A percentile compares a stretch with the other conserved stretches of the same genome.
phyloP scores from a whole-genome alignment of 306 rosid genomes.

The Trichosanthes cucumerina region DNA sequence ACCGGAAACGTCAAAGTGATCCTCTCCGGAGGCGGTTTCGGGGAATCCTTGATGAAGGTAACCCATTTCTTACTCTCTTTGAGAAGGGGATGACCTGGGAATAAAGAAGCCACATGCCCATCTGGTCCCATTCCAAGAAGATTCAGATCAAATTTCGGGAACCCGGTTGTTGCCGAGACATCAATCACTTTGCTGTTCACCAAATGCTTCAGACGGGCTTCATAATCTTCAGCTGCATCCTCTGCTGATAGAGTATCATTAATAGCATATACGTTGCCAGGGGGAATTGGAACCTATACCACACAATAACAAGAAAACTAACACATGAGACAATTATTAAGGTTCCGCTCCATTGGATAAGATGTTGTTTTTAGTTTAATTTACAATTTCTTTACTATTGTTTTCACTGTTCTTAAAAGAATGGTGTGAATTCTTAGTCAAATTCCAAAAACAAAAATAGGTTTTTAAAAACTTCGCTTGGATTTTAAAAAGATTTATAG shows the following conservation, averaged over 20 bases:
- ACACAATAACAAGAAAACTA: slow-evolving; percentile 1
- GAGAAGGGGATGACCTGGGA: slow-evolving; percentile 84
- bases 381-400: no score
- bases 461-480: no score
- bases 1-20: slow-evolving; percentile 84
- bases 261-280: slow-evolving; percentile 58
- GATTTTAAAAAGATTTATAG: no score
- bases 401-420: no score
- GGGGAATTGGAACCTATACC: slow-evolving; percentile 56
- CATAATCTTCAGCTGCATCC: slow-evolving; percentile 92
- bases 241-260: slow-evolving; percentile 72
- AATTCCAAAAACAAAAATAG: no score
- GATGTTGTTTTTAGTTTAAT: no score
- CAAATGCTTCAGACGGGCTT: slow-evolving; percentile 51
- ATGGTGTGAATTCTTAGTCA: no score
- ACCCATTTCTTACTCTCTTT: slow-evolving; percentile 78
- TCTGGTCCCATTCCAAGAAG: slow-evolving; percentile 99
- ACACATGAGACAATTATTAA: not conserved
- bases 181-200: slow-evolving; percentile 35
- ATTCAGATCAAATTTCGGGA: slow-evolving; percentile 87
- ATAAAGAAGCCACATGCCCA: slow-evolving; percentile 90
- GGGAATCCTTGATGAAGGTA: slow-evolving; percentile 67
- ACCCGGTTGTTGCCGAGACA: slow-evolving; percentile 39
- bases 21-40: slow-evolving; percentile 91
- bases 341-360: no score